Conservation (phyloP, 352 stramenopile genomes). For the Phytophthora lateralis region DNA sequence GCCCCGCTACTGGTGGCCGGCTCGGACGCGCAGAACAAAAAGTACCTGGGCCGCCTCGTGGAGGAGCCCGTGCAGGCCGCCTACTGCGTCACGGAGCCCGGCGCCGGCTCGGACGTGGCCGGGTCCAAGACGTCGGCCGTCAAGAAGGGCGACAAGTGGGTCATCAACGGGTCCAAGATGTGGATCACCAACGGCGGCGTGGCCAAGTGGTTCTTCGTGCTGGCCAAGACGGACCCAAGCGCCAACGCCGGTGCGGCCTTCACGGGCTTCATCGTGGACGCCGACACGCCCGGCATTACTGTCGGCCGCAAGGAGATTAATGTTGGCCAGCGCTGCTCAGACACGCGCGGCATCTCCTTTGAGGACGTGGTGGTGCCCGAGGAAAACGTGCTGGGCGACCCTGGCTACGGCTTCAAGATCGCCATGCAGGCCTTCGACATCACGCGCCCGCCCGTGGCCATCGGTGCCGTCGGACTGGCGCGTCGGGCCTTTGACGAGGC, state of each 20-base stretch:
- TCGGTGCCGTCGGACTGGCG: constrained; percentile 84
- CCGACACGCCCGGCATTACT: constrained; percentile 84
- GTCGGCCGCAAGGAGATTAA: constrained; percentile 92
- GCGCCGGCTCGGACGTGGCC: constrained; percentile 89
- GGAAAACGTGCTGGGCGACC: constrained; percentile 87
- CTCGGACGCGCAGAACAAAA: constrained; percentile 82
- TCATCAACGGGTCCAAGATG: constrained; percentile 94
- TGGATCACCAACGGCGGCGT: constrained; percentile 94
- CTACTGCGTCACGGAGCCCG: constrained; percentile 92
- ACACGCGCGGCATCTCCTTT: constrained; percentile 91
- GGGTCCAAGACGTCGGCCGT: constrained; percentile 90
- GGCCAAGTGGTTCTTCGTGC: constrained; percentile 92
- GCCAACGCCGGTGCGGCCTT: constrained; percentile 83
- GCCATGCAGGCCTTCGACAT: constrained; percentile 94
- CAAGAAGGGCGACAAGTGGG: constrained; percentile 94
- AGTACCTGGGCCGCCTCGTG: constrained; percentile 86
- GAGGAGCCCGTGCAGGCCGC: constrained; percentile 84
- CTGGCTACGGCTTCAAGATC: constrained; percentile 92
- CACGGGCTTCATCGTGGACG: constrained; percentile 91
- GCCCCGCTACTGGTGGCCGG: constrained; percentile 86
- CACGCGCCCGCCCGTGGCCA: constrained; percentile 87
- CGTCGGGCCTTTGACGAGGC: constrained; percentile 90
- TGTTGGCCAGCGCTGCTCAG: constrained; percentile 90
- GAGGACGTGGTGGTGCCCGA: constrained; percentile 90
- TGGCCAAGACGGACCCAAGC: constrained; percentile 88